These are phyloP conservation scores for Colletotrichum musicola DNA, from an alignment of 2,329 filamentous ascomycete genomes.

Conservation along the genomic window DNA sequence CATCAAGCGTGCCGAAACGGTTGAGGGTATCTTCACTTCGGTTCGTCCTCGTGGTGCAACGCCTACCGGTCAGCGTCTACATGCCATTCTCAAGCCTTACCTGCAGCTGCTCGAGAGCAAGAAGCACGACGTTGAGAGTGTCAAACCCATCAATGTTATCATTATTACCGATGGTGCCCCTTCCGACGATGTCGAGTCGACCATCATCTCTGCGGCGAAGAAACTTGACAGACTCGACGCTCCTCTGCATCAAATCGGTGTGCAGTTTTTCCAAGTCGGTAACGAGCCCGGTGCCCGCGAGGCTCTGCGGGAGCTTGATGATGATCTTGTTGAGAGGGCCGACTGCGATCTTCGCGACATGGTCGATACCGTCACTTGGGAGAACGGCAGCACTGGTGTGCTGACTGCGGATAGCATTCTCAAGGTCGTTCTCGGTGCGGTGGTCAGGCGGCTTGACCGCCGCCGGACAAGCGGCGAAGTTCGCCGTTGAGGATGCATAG, in stretches of 20 bases:
- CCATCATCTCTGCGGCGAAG: conserved; percentile 75
- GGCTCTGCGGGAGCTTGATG: conserved; percentile 80
- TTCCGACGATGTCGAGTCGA: conserved; percentile 80
- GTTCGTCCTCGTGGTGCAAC: conserved; percentile 77
- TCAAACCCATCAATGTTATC: conserved; percentile 90
- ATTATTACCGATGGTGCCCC: conserved; percentile 91
- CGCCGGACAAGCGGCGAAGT: conserved; percentile 39
- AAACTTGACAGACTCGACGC: conserved; percentile 79
- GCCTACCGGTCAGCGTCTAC: conserved; percentile 79
- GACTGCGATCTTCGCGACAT: conserved; percentile 80
- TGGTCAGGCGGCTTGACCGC: conserved; percentile 65
- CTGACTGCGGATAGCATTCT: conserved; percentile 80
- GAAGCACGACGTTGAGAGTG: conserved; percentile 55
- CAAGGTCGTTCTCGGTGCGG: conserved; percentile 84
- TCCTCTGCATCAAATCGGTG: conserved; percentile 84
- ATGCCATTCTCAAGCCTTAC: conserved; percentile 80
- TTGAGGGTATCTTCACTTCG: conserved; percentile 77
- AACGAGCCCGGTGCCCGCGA: conserved; percentile 73
- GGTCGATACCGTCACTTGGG: conserved; percentile 88
- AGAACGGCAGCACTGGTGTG: conserved; percentile 51
- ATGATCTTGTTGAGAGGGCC: conserved; percentile 71
- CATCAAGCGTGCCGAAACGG: conserved; percentile 67
- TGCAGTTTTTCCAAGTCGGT: conserved; percentile 97
- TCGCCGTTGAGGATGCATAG: conserved; percentile 13
- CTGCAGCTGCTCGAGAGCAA: conserved; percentile 58